Evolutionary conservation across 257 asterid species (phyloP).

Genomic region (Penstemon davidsonii): DNA sequence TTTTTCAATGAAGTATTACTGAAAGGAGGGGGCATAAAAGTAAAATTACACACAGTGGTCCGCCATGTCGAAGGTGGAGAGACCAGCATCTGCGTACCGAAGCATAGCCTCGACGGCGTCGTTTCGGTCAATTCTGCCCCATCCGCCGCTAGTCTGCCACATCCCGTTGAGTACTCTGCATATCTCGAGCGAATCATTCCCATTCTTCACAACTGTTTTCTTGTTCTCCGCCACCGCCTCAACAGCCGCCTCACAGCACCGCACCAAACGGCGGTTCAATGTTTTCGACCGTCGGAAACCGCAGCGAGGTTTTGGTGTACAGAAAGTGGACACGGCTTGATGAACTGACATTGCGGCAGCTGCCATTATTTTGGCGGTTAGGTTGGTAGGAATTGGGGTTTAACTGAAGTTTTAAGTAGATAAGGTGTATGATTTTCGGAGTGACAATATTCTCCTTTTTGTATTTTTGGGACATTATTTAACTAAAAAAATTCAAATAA

Average conservation of each 20-base stretch:
- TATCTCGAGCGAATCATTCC: conserved; percentile 74
- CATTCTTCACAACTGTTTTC: conserved; percentile 53
- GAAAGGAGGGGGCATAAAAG: conserved; percentile 28
- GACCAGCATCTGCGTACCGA: conserved; percentile 80
- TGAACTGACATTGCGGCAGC: conserved; percentile 39
- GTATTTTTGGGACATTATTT: too few species aligned
- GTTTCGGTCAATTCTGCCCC: conserved; percentile 90
- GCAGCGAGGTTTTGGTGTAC: conserved; percentile 19
- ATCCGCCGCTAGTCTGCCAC: conserved; percentile 99
- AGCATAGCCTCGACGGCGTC: conserved; percentile 96
- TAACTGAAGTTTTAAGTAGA: conserved; percentile 6
- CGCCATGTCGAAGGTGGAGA: conserved; percentile 96
- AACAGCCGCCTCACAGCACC: conserved; percentile 58
- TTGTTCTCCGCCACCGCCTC: conserved; percentile 48
- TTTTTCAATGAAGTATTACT: not conserved
- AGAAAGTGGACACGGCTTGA: conserved; percentile 32
- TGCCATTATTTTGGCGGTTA: conserved; percentile 33
- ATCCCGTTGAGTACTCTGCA: conserved; percentile 87
- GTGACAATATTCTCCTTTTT: not conserved
- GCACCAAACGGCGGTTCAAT: conserved; percentile 27
- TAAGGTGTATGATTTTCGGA: conserved; percentile 15
- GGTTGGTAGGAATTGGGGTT: conserved; percentile 18
- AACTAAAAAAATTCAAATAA: too few species aligned
- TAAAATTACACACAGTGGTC: conserved; percentile 71
- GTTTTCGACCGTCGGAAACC: conserved; percentile 26